Evolutionary conservation across 371 early-diverging fungal genomes (phyloP).

Genomic region (Nematocida sp.): DNA sequence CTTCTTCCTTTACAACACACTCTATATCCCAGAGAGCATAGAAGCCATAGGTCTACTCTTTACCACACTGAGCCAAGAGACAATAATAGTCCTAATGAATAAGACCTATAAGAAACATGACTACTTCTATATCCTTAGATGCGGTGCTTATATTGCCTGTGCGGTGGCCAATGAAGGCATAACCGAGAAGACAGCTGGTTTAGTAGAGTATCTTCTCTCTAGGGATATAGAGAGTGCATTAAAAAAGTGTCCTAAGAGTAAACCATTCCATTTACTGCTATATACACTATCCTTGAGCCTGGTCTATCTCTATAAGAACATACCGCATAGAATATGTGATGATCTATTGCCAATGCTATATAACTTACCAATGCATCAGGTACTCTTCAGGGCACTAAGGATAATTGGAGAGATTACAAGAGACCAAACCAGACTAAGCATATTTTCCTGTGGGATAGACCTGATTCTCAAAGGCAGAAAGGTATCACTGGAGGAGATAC

Average conservation of each 20-base stretch:
- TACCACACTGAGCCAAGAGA: background rate
- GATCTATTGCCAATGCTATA: background rate
- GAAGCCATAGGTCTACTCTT: background rate
- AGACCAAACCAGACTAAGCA: background rate
- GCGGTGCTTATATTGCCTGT: background rate
- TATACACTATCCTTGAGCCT: background rate
- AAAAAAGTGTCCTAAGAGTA: background rate
- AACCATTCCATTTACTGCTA: background rate
- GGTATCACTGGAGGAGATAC: background rate
- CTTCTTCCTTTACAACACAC: background rate
- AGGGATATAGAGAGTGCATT: background rate
- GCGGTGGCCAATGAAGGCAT: background rate
- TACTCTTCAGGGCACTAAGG: background rate
- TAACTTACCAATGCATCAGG: background rate
- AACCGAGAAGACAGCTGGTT: background rate
- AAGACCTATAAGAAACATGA: background rate
- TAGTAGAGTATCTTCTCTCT: background rate
- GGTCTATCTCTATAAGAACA: background rate
- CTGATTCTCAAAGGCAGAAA: background rate
- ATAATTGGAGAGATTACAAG: background rate
- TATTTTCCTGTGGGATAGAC: background rate
- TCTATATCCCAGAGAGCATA: background rate
- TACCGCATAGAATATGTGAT: background rate
- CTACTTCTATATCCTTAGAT: background rate
- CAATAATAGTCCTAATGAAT: background rate